These are phyloP conservation scores for Panellus pusillus DNA, from an alignment of 768 basidiomycete species.

Conservation along the genomic window DNA sequence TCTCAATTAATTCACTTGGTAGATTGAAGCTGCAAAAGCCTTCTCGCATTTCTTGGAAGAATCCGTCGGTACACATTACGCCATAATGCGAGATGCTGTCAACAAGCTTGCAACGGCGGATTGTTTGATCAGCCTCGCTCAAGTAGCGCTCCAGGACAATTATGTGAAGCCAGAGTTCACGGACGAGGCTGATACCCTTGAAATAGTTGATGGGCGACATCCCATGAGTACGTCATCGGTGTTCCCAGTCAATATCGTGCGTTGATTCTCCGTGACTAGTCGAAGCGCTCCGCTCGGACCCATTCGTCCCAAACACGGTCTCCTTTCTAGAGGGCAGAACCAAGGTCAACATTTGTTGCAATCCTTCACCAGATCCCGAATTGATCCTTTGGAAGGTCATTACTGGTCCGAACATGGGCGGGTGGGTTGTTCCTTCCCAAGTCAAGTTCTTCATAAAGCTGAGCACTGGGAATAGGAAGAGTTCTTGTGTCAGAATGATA, in stretches of 20 bases:
- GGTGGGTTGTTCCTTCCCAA: constrained; percentile 34
- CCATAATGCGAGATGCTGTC: constrained; percentile 68
- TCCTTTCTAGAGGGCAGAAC: constrained; percentile 51
- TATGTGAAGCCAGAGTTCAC: constrained; percentile 81
- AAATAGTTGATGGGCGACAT: constrained; percentile 84
- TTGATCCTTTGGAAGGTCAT: constrained; percentile 42
- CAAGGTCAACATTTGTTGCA: constrained; percentile 30
- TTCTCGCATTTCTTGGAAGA: constrained; percentile 69
- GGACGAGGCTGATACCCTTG: constrained; percentile 56
- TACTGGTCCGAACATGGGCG: constrained; percentile 87
- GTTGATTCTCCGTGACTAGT: constrained; percentile 28
- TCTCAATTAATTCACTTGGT: not conserved
- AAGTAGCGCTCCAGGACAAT: constrained; percentile 70
- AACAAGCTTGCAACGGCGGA: constrained; percentile 83
- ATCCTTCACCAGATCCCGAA: no score
- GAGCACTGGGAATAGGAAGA: constrained; percentile 55
- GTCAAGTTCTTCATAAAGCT: not conserved
- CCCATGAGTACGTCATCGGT: constrained; percentile 58
- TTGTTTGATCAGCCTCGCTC: constrained; percentile 83
- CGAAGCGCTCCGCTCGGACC: constrained; percentile 71
- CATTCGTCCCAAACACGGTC: constrained; percentile 85
- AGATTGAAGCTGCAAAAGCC: constrained; percentile 64
- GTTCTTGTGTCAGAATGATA: constrained; percentile 77
- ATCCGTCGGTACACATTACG: constrained; percentile 63
- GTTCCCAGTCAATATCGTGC: not conserved